These are phyloP conservation scores for Aurantiochytrium sp. DNA, from an alignment of 108 stramenopile species.

Conservation along the genomic window DNA sequence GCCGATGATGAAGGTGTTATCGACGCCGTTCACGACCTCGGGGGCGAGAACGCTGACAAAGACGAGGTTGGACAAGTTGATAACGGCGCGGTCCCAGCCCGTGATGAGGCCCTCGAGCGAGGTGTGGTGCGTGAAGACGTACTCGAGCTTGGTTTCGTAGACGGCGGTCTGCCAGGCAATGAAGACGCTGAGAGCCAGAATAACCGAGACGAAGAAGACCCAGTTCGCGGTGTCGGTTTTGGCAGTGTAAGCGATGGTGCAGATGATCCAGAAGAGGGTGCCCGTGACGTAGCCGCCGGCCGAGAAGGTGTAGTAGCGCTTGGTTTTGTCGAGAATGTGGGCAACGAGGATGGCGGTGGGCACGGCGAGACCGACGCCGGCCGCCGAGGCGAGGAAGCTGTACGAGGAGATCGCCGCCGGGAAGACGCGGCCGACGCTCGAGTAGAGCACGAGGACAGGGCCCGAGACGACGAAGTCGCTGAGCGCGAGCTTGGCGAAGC, in stretches of 20 bases:
- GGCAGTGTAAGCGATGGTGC: neutral
- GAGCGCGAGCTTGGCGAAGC: neutral
- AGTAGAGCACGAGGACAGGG: neutral
- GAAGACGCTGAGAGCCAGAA: neutral
- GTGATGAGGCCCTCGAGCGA: neutral
- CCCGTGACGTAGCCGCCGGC: neutral
- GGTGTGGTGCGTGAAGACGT: neutral
- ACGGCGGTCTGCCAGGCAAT: conserved; percentile 26
- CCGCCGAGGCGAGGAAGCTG: conserved; percentile 1
- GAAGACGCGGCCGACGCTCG: neutral
- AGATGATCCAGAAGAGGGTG: neutral
- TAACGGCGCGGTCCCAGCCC: neutral
- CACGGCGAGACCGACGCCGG: neutral
- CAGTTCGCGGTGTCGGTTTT: neutral
- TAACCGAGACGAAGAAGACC: neutral
- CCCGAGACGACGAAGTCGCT: conserved; percentile 2
- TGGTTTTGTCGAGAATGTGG: neutral
- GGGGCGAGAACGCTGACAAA: neutral
- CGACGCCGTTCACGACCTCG: neutral
- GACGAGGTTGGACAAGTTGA: neutral
- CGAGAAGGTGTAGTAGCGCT: neutral
- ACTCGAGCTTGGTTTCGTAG: conserved; percentile 6
- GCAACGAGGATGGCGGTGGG: neutral
- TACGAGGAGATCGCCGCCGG: neutral
- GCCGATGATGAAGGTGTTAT: neutral